Evolutionary conservation across 768 basidiomycete genomes (phyloP).

Genomic region (Naganishia randhawae): DNA sequence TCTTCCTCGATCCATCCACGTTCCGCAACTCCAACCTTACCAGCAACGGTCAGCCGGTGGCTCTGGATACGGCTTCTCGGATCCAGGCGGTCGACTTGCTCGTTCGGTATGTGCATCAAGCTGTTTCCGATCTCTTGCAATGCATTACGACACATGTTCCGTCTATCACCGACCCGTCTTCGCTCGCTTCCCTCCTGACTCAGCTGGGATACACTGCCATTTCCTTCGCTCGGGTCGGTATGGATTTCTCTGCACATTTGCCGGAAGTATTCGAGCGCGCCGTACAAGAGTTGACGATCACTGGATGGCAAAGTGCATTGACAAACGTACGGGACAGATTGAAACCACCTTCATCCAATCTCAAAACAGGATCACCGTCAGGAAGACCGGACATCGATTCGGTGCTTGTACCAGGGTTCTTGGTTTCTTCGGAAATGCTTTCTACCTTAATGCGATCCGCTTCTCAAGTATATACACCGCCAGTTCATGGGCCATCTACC

Average conservation of each 20-base stretch:
- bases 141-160: slow-evolving; percentile 63
- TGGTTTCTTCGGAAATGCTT: slow-evolving; percentile 1
- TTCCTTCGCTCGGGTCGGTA: slow-evolving; percentile 84
- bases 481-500: slow-evolving; percentile 21
- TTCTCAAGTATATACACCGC: slow-evolving; percentile 20
- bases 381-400: slow-evolving; percentile 33
- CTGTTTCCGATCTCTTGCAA: slow-evolving; percentile 40
- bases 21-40: background rate
- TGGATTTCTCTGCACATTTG: slow-evolving; percentile 76
- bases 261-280: slow-evolving; percentile 65
- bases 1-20: slow-evolving; percentile 64
- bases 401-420: background rate
- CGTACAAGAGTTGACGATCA: slow-evolving; percentile 59
- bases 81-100: slow-evolving; percentile 45
- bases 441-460: background rate
- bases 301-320: slow-evolving; percentile 56
- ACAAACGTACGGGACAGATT: slow-evolving; percentile 37
- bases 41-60: background rate
- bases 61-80: slow-evolving; percentile 26
- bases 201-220: slow-evolving; percentile 90
- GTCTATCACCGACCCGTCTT: slow-evolving; percentile 54
- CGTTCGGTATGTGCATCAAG: slow-evolving; percentile 60
- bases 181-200: slow-evolving; percentile 78
- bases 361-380: slow-evolving; percentile 40
- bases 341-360: slow-evolving; percentile 36